A percentile compares a stretch with the other conserved stretches of the same genome.
Conservation (phyloP, 371 early-diverging fungal species). For the Haplosporangium sp. region DNA sequence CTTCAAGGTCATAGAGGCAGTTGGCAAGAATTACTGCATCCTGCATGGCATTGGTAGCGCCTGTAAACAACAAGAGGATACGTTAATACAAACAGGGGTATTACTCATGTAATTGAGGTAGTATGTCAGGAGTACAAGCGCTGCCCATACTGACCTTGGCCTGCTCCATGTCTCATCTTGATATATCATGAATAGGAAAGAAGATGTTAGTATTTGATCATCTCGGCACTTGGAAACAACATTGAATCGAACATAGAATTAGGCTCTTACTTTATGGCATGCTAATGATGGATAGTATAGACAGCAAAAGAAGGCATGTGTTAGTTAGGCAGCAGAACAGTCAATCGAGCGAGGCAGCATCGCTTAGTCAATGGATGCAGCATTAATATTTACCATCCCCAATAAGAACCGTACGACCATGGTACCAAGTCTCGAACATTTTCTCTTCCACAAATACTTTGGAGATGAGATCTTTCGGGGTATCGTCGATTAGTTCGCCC, state of each 20-base stretch:
- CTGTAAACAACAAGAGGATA: not conserved
- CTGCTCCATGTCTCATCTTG: too few relatives aligned
- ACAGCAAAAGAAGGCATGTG: not conserved
- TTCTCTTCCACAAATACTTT: constrained; percentile 40
- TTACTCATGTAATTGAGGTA: too few relatives aligned
- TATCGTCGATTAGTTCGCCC: constrained; percentile 19
- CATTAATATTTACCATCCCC: constrained; percentile 30
- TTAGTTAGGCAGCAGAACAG: not conserved
- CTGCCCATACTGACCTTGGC: too few relatives aligned
- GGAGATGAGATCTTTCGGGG: constrained; percentile 17
- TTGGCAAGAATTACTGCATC: constrained; percentile 38
- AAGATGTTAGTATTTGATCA: not conserved
- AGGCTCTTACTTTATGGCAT: constrained; percentile 27
- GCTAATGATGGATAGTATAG: constrained; percentile 4
- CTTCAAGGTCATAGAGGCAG: constrained; percentile 18
- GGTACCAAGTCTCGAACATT: constrained; percentile 28
- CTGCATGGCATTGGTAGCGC: constrained; percentile 41
- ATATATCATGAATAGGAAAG: not conserved
- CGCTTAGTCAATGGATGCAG: not conserved
- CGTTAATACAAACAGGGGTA: not conserved
- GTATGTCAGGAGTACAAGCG: not conserved
- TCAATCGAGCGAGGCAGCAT: not conserved
- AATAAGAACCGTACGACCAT: constrained; percentile 26
- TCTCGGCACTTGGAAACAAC: not conserved
- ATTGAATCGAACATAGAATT: too few relatives aligned